Conservation (phyloP, 352 stramenopile species). For the Elongisporangium prolatum region DNA sequence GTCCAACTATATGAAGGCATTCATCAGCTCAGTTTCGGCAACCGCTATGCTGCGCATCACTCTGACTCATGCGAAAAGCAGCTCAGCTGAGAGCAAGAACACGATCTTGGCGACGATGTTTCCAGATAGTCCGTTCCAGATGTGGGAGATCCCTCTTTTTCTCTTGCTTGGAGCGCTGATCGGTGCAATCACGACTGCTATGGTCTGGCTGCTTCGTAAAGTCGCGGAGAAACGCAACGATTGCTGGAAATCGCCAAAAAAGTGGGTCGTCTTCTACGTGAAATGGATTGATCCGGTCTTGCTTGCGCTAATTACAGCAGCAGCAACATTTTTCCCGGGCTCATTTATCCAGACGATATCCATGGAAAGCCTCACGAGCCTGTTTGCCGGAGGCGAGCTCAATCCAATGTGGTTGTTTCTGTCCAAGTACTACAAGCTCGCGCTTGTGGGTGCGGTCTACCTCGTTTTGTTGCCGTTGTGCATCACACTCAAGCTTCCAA, state of each 20-base stretch:
- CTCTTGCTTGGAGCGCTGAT: conserved; percentile 50
- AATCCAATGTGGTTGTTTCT: conserved; percentile 36
- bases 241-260: conserved; percentile 27
- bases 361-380: conserved; percentile 53
- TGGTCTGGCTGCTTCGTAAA: conserved; percentile 56
- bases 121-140: conserved; percentile 38
- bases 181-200: conserved; percentile 46
- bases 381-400: conserved; percentile 54
- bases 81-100: conserved; percentile 38
- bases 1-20: conserved; percentile 89
- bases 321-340: conserved; percentile 70
- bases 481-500: conserved; percentile 78
- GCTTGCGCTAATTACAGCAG: conserved; percentile 54
- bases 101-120: conserved; percentile 51
- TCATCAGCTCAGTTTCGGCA: conserved; percentile 77
- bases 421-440: conserved; percentile 70
- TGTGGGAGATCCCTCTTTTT: conserved; percentile 77
- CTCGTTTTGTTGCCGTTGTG: conserved; percentile 69
- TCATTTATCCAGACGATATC: conserved; percentile 50
- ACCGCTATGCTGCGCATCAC: conserved; percentile 74
- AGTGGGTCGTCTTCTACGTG: conserved; percentile 20
- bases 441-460: conserved; percentile 42
- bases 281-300: conserved; percentile 65
- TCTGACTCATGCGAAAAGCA: conserved; percentile 50
- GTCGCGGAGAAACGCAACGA: conserved; percentile 42